Percentiles rank a stretch among this genome's conserved stretches.
Conservation (phyloP, 148 eudicot genomes). For the Polygonum maritimum region DNA sequence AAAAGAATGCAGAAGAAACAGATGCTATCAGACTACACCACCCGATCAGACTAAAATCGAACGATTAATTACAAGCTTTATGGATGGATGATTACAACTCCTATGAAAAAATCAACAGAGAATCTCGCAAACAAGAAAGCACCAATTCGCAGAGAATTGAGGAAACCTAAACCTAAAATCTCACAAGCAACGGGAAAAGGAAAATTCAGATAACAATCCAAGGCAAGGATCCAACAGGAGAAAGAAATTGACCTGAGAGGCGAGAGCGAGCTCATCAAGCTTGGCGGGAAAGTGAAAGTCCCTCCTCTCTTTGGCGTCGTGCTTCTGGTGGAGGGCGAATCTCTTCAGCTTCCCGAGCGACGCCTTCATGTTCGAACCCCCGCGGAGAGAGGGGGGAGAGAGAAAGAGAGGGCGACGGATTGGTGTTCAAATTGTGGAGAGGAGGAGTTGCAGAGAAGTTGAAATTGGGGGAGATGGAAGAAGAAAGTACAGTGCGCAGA, state of each 20-base stretch:
- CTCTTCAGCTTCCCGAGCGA: slow-evolving; percentile 56
- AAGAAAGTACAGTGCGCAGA: not conserved
- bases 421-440: not conserved
- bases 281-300: slow-evolving; percentile 37
- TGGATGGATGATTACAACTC: not conserved
- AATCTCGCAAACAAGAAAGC: not conserved
- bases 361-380: slow-evolving; percentile 49
- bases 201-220: not conserved
- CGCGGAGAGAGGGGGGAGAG: not conserved
- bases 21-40: not conserved
- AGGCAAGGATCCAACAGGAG: not conserved
- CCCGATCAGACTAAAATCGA: not conserved
- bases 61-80: not conserved
- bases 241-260: slow-evolving; percentile 49
- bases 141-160: not conserved
- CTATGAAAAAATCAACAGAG: not conserved
- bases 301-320: slow-evolving; percentile 39
- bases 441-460: slow-evolving; percentile 4
- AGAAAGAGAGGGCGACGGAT: not conserved
- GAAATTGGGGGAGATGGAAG: slow-evolving; percentile 2
- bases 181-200: not conserved
- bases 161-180: not conserved
- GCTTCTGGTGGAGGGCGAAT: slow-evolving; percentile 51
- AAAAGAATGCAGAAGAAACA: not conserved
- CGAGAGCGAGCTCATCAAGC: slow-evolving; percentile 58